These are phyloP conservation scores for Aspergillus fijiensis DNA, from an alignment of 2,329 filamentous ascomycete species.

Conservation along the genomic window DNA sequence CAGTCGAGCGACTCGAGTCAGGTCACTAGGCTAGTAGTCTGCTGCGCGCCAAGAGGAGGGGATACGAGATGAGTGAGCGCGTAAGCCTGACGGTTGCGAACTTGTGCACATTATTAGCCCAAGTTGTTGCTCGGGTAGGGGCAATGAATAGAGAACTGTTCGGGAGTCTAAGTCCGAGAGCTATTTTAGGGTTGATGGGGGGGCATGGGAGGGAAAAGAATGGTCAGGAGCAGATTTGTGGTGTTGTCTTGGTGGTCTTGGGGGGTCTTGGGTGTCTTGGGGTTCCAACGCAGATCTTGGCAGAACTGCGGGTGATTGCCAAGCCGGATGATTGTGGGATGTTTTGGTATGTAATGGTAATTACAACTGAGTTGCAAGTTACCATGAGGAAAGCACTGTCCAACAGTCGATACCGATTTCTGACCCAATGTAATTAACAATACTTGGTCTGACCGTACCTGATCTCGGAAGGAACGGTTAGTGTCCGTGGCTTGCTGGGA, in stretches of 20 bases:
- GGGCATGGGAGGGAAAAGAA: neutral
- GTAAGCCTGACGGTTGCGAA: neutral
- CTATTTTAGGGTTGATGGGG: neutral
- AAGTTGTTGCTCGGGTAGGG: neutral
- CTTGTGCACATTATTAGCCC: neutral
- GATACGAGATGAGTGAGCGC: neutral
- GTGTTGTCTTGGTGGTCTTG: neutral
- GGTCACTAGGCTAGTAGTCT: neutral
- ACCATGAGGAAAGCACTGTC: neutral
- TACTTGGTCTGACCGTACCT: neutral
- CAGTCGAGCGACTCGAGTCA: neutral
- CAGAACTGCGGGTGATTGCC: neutral
- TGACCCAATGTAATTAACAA: neutral
- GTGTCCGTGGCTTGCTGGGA: conserved; percentile 6
- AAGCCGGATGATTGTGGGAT: neutral
- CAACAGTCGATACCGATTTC: neutral
- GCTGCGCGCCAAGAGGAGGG: neutral
- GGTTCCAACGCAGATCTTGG: neutral
- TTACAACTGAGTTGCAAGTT: neutral
- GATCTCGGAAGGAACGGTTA: conserved; percentile 9
- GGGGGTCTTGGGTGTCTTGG: neutral
- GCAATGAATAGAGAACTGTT: neutral
- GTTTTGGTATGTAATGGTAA: neutral
- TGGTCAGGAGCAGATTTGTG: neutral
- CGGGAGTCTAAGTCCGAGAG: neutral